phyloP scores from a whole-genome alignment of 257 asterid species.

The Rubia yunnanensis region DNA sequence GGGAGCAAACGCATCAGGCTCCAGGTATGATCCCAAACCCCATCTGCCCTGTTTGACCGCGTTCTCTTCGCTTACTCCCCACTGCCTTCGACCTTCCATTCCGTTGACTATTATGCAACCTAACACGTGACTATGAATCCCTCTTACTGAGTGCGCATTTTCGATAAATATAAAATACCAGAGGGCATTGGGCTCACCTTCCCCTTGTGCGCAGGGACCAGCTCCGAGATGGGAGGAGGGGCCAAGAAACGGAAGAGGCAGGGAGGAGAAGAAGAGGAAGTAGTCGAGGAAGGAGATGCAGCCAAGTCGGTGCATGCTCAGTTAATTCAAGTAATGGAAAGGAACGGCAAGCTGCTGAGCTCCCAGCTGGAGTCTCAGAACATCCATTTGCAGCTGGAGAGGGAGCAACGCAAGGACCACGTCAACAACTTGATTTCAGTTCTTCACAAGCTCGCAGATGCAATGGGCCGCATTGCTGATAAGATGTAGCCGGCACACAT shows the following conservation, averaged over 20 bases:
- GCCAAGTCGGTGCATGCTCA: conserved; percentile 31
- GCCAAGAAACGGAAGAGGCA: conserved; percentile 49
- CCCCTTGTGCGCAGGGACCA: conserved; percentile 47
- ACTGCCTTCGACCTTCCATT: too few species aligned
- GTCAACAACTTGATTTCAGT: conserved; percentile 53
- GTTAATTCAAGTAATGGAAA: conserved; percentile 55
- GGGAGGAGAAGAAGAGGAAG: conserved; percentile 32
- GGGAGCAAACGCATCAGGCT: conserved; percentile 42
- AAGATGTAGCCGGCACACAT: conserved; percentile 67
- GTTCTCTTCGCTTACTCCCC: too few species aligned
- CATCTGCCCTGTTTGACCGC: too few species aligned
- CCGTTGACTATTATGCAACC: too few species aligned
- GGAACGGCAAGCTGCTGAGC: conserved; percentile 56
- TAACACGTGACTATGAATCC: too few species aligned
- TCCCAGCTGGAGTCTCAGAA: conserved; percentile 70
- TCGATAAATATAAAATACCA: too few species aligned
- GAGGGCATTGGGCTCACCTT: too few species aligned
- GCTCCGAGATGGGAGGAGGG: conserved; percentile 34
- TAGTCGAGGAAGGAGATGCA: conserved; percentile 32
- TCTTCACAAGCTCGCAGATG: conserved; percentile 69
- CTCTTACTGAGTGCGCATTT: too few species aligned
- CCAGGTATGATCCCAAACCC: conserved; percentile 42
- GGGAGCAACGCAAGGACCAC: conserved; percentile 69
- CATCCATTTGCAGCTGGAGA: conserved; percentile 44
- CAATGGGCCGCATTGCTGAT: conserved; percentile 81